Base-by-base conservation (phyloP, 345 rosid genomes). In the Gossypium raimondii region DNA sequence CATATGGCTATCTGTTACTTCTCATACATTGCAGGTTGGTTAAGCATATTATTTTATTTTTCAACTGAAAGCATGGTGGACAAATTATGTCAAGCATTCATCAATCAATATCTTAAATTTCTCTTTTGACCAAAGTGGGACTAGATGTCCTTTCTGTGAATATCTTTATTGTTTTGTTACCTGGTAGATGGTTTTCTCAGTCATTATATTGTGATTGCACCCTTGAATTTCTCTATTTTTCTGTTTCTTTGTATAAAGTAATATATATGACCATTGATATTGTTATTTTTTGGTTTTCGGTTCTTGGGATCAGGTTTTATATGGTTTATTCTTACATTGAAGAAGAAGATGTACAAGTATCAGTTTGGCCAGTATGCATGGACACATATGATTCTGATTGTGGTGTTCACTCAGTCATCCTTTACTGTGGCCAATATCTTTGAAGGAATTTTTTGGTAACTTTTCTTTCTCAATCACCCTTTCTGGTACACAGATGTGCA, bases 291-390 rank as follows among this genome's bases (percentile, higher is more conserved):
- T 29, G 8, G 44, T 17, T 45, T 57, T 22, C 22, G 63, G 41
- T 44, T 47, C n/a, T 51, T 67, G 22, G 64, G 55, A 75, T 41
- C 85, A 95, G 99, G 99, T 78, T 95, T 95, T 80, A 89, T 95
- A 87, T 95, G 99, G 99, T 95, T 95, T 87, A 95, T 95, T 81
- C 91, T 95, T 71, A 85, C 99, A 18, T 78, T 95, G 60, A 95
- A 95, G 84, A 95, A 91, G 96, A 90, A 89, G 91, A 89, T 93
- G 97, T 95, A 95, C 88, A 93, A 95, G 92, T 95, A 95, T 91
- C 99, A 95, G 84, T 95, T 95, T 90, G 89, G 98, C 81, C 99
- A 95, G 78, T 93, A 89, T 76, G 98, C 99, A 45, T 95, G 99
- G 99, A 95, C 98, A 13, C 99, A 95, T 75, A 95, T 95, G 99